Conservation (phyloP, 2,329 filamentous ascomycete genomes). For the Fusarium nurragi region DNA sequence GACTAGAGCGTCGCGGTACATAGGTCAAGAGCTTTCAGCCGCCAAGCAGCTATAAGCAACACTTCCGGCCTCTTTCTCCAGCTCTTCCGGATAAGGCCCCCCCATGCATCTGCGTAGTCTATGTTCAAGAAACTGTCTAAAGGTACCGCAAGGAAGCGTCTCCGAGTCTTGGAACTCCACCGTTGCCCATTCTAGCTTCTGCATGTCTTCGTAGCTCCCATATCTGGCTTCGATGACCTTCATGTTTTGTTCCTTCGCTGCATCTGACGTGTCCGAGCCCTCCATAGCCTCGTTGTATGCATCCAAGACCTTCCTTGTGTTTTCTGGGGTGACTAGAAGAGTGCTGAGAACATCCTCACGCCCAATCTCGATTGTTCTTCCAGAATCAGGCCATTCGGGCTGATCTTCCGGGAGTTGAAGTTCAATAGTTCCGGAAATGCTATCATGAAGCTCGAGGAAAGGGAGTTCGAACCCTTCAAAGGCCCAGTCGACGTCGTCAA, state of each 20-base stretch:
- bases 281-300: slow-evolving; percentile 23
- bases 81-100: neutral
- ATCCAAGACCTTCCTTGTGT: slow-evolving; percentile 6
- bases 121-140: slow-evolving; percentile 15
- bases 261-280: neutral
- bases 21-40: slow-evolving; percentile 1
- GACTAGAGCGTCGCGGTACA: neutral
- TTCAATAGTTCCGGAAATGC: neutral
- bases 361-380: slow-evolving; percentile 14
- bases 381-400: slow-evolving; percentile 23
- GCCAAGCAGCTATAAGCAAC: slow-evolving; percentile 15
- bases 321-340: slow-evolving; percentile 11
- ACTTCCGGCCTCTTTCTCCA: neutral
- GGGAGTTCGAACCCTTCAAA: neutral
- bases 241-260: slow-evolving; percentile 1
- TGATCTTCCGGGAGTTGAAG: neutral
- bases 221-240: slow-evolving; percentile 22
- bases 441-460: slow-evolving; percentile 15
- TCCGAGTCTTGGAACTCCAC: slow-evolving; percentile 11
- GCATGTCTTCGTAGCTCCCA: slow-evolving; percentile 30
- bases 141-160: slow-evolving; percentile 7
- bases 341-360: slow-evolving; percentile 2
- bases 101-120: neutral
- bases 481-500: slow-evolving; percentile 26
- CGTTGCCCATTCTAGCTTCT: slow-evolving; percentile 18